Percentiles rank a stretch among this genome's conserved stretches.
Evolutionary conservation across 768 basidiomycete species (phyloP).

Genomic region (Russula sp.): DNA sequence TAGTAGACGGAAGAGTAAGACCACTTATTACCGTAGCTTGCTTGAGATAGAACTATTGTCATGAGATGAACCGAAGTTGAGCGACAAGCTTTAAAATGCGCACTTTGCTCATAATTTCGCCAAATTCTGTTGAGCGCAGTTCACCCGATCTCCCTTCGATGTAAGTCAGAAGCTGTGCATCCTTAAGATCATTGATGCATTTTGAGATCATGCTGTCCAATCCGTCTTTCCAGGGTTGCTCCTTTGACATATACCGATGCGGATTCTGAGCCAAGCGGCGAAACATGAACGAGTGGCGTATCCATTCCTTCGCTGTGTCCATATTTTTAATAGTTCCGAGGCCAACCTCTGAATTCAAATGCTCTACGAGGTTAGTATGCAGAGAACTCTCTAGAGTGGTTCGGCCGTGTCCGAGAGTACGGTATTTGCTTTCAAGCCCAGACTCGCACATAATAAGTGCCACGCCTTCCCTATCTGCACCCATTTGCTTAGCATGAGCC

Average conservation of each 20-base stretch:
- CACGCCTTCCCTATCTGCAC: constrained; percentile 69
- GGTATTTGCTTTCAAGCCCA: constrained; percentile 65
- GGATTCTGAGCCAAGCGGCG: constrained; percentile 84
- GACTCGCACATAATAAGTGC: constrained; percentile 79
- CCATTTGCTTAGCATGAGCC: not conserved
- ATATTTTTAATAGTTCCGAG: constrained; percentile 73
- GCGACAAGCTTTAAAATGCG: not conserved
- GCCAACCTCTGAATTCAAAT: constrained; percentile 90
- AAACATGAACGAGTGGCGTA: constrained; percentile 78
- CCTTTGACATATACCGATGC: constrained; percentile 54
- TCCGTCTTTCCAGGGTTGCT: constrained; percentile 60
- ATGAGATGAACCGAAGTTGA: constrained; percentile 30
- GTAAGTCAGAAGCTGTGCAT: constrained; percentile 52
- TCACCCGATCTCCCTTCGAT: constrained; percentile 32
- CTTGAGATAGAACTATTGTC: constrained; percentile 30
- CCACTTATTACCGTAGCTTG: constrained; percentile 1
- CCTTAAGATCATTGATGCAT: constrained; percentile 51
- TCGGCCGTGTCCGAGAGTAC: constrained; percentile 55
- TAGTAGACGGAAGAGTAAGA: constrained; percentile 3
- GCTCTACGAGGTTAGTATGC: constrained; percentile 78
- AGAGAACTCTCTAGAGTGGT: constrained; percentile 82
- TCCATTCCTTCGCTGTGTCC: constrained; percentile 71
- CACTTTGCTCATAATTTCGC: constrained; percentile 85
- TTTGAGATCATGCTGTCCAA: constrained; percentile 69
- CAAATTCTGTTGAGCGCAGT: constrained; percentile 62